Conservation (phyloP, 495 filamentous ascomycete genomes). For the Letharia lupina region DNA sequence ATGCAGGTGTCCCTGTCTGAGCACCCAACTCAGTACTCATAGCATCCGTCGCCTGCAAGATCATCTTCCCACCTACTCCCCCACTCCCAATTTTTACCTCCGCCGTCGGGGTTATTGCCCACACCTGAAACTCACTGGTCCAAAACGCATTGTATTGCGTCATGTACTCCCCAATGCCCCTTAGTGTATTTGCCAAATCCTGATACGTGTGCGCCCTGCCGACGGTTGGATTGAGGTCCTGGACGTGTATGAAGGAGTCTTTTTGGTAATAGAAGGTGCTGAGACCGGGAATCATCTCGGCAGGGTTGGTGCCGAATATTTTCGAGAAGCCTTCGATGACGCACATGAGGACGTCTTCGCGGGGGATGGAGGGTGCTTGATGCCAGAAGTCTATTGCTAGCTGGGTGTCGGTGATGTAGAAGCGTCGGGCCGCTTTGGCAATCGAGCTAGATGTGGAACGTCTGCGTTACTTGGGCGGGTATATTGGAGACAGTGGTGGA, state of each 20-base stretch:
- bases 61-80: neutral
- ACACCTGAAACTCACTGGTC: conserved; percentile 3
- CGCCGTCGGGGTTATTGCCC: neutral
- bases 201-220: conserved; percentile 2
- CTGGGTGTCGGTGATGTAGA: neutral
- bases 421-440: neutral
- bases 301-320: neutral
- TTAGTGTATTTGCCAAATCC: conserved; percentile 5
- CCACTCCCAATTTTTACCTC: conserved; percentile 1
- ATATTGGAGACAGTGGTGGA: neutral
- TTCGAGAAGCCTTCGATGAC: conserved; percentile 1
- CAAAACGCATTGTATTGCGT: neutral
- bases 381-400: conserved; percentile 12
- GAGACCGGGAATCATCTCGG: neutral
- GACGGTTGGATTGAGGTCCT: conserved; percentile 7
- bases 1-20: neutral
- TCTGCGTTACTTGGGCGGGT: neutral
- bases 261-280: conserved; percentile 1
- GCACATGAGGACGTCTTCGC: conserved; percentile 12
- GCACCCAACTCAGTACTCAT: neutral
- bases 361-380: neutral
- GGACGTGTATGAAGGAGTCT: neutral
- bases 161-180: conserved; percentile 13
- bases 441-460: neutral
- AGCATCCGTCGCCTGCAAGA: neutral